Conservation (phyloP, 2,329 filamentous ascomycete species). For the Whalleya microplaca region DNA sequence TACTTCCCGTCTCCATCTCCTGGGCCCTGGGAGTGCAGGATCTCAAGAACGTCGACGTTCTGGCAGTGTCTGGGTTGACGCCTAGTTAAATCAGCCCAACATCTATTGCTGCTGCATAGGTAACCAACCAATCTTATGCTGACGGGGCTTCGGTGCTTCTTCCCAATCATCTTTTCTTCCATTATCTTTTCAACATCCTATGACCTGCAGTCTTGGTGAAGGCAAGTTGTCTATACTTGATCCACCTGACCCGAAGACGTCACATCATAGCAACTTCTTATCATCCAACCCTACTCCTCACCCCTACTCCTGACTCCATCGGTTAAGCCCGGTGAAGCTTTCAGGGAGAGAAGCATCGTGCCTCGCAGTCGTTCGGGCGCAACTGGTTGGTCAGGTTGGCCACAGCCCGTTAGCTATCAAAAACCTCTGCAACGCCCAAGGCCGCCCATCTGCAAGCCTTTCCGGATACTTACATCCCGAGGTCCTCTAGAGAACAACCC, state of each 20-base stretch:
- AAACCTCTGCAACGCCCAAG: not conserved
- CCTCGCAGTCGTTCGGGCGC: not conserved
- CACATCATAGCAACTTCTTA: not conserved
- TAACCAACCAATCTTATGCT: not conserved
- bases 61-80: not conserved
- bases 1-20: conserved; percentile 54
- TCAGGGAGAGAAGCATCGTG: not conserved
- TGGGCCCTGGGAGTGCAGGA: conserved; percentile 52
- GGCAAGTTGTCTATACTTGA: not conserved
- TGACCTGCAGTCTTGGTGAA: not conserved
- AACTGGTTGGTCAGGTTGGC: not conserved
- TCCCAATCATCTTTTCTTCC: not conserved
- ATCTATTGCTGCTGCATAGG: not conserved
- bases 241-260: not conserved
- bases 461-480: not conserved
- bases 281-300: not conserved
- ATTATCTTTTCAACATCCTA: not conserved
- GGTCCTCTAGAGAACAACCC: not conserved
- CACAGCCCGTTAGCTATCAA: not conserved
- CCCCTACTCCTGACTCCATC: not conserved
- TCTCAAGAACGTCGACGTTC: conserved; percentile 61
- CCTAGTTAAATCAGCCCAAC: not conserved
- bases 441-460: not conserved
- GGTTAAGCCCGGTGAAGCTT: not conserved
- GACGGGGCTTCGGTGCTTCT: not conserved